phyloP scores from a whole-genome alignment of 306 rosid species.

The Lathyrus aphaca region DNA sequence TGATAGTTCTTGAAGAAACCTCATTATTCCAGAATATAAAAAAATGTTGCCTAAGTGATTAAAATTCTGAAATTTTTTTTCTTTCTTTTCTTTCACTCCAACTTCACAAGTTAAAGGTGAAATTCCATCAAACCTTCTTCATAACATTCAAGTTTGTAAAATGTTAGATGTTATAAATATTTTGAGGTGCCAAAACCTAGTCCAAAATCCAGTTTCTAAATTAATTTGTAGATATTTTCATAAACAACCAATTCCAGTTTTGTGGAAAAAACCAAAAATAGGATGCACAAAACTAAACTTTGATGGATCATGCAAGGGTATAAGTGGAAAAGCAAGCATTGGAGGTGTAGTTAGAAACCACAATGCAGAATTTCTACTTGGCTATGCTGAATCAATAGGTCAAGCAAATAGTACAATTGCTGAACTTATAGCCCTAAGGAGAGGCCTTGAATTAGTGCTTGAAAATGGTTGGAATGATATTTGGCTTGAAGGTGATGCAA shows the following conservation, averaged over 20 bases:
- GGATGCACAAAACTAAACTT: slow-evolving; percentile 79
- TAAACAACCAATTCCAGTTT: slow-evolving; percentile 61
- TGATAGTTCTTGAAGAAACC: slow-evolving; percentile 50
- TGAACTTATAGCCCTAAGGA: slow-evolving; percentile 55
- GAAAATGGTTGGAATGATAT: slow-evolving; percentile 75
- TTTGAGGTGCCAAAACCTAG: slow-evolving; percentile 46
- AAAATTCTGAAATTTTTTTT: slow-evolving; percentile 49
- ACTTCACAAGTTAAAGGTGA: slow-evolving; percentile 36
- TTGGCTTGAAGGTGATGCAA: slow-evolving; percentile 82
- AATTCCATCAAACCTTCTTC: slow-evolving; percentile 46
- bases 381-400: slow-evolving; percentile 72
- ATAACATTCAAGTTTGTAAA: slow-evolving; percentile 27
- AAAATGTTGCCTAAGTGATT: slow-evolving; percentile 37
- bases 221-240: slow-evolving; percentile 47
- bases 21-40: slow-evolving; percentile 27
- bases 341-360: slow-evolving; percentile 73
- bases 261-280: slow-evolving; percentile 64
- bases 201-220: slow-evolving; percentile 43
- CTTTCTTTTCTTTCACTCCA: slow-evolving; percentile 65
- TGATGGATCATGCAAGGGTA: slow-evolving; percentile 66
- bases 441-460: slow-evolving; percentile 69
- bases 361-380: slow-evolving; percentile 70
- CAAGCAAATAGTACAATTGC: slow-evolving; percentile 66
- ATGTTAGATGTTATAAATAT: slow-evolving; percentile 49
- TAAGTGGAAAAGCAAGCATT: slow-evolving; percentile 56